These are phyloP conservation scores for Wickerhamomyces xylosicus DNA, from an alignment of 805 yeast species.

Conservation along the genomic window DNA sequence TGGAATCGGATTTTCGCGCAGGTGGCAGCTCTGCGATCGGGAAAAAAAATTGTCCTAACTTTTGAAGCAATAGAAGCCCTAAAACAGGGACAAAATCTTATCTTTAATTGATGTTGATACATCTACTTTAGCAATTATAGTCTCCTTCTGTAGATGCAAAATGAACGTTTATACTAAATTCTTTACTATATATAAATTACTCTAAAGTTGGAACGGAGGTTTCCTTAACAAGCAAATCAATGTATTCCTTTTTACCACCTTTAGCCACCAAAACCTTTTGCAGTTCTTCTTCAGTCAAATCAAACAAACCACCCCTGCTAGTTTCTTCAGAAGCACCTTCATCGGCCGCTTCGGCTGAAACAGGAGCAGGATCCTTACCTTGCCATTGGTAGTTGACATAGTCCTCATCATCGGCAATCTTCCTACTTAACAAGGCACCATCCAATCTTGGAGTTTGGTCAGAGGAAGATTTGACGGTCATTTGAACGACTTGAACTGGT, in stretches of 20 bases:
- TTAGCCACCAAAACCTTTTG: slow-evolving; percentile 13
- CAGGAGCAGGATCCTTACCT: slow-evolving; percentile 28
- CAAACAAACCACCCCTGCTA: too few relatives aligned
- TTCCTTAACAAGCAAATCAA: slow-evolving; percentile 20
- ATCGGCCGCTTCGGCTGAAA: too few relatives aligned
- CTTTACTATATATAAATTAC: background rate
- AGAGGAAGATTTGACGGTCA: slow-evolving; percentile 57
- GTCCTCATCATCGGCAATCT: slow-evolving; percentile 52
- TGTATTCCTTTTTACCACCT: slow-evolving; percentile 22
- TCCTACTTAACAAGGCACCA: slow-evolving; percentile 60
- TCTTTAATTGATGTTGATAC: too few relatives aligned
- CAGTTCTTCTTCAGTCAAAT: slow-evolving; percentile 15
- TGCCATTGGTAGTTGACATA: slow-evolving; percentile 33
- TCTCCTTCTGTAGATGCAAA: too few relatives aligned
- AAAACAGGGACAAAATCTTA: too few relatives aligned
- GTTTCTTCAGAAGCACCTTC: too few relatives aligned
- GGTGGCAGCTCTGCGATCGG: too few relatives aligned
- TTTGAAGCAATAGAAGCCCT: too few relatives aligned
- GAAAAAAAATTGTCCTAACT: too few relatives aligned
- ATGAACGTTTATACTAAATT: background rate
- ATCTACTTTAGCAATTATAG: too few relatives aligned
- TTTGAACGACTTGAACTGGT: slow-evolving; percentile 57
- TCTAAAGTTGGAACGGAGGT: too few relatives aligned
- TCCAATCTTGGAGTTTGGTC: slow-evolving; percentile 54
- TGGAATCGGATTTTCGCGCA: background rate